Conservation (phyloP, 2,329 filamentous ascomycete genomes). For the Fusarium torreyae region DNA sequence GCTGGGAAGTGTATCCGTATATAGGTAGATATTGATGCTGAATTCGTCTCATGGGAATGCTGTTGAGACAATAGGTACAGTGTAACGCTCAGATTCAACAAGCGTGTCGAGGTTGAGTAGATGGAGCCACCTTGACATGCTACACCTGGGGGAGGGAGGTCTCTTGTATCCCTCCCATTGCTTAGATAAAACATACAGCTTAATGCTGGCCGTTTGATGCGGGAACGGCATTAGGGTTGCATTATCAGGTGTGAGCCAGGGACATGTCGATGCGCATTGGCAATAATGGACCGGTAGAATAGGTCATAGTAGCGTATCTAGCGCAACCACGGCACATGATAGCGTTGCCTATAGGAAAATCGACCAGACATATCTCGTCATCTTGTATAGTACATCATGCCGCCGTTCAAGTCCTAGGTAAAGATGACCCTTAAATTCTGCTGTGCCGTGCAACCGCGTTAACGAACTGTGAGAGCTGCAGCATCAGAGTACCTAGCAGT, state of each 20-base stretch:
- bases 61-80: constrained; percentile 16
- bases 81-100: constrained; percentile 20
- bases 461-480: constrained; percentile 17
- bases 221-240: constrained; percentile 39
- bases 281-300: constrained; percentile 34
- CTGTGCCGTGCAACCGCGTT: constrained; percentile 20
- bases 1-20: constrained; percentile 15
- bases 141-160: constrained; percentile 32
- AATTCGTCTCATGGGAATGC: constrained; percentile 12
- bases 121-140: constrained; percentile 21
- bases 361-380: constrained; percentile 35
- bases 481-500: neutral
- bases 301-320: constrained; percentile 30
- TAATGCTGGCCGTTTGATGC: constrained; percentile 29
- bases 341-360: constrained; percentile 21
- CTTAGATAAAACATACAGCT: constrained; percentile 20
- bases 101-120: constrained; percentile 16
- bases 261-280: constrained; percentile 36
- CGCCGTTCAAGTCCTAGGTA: constrained; percentile 15
- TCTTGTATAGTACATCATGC: constrained; percentile 22
- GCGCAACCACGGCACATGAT: constrained; percentile 36
- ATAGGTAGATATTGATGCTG: constrained; percentile 22
- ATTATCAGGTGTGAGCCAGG: constrained; percentile 44
- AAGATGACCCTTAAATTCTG: constrained; percentile 15
- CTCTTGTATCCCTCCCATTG: constrained; percentile 38